A percentile compares a stretch with the other conserved stretches of the same genome.
Conservation (phyloP, 1,284 basidiomycete species). For the Sutorius eximius region DNA sequence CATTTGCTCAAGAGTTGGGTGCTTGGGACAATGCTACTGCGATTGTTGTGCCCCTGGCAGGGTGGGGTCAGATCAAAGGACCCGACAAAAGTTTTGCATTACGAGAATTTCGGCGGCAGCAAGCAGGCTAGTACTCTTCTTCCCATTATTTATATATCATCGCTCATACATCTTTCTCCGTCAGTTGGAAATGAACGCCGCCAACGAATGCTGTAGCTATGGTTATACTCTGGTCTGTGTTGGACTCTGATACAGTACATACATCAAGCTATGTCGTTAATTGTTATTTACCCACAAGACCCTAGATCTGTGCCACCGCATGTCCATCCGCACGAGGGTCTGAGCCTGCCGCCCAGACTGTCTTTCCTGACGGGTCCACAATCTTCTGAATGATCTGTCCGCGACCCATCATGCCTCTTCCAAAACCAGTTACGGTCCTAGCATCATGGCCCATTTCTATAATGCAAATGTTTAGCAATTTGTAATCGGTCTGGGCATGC, state of each 20-base stretch:
- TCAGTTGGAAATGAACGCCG: conserved; percentile 67
- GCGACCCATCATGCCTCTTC: conserved; percentile 79
- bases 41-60: conserved; percentile 89
- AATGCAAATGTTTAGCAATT: conserved; percentile 6
- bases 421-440: conserved; percentile 59
- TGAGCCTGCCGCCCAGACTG: conserved; percentile 87
- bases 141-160: neutral
- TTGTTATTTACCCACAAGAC: neutral
- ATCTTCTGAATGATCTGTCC: conserved; percentile 89
- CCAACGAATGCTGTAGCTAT: conserved; percentile 60
- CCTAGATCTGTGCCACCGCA: conserved; percentile 81
- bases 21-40: conserved; percentile 92
- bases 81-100: conserved; percentile 80
- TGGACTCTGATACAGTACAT: conserved; percentile 1
- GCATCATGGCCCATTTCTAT: conserved; percentile 87
- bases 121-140: conserved; percentile 53
- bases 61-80: conserved; percentile 84
- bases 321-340: conserved; percentile 88
- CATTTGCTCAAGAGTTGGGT: conserved; percentile 89
- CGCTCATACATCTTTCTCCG: conserved; percentile 15
- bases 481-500: conserved; percentile 2
- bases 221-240: neutral
- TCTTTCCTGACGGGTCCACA: conserved; percentile 58
- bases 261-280: conserved; percentile 4
- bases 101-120: conserved; percentile 74